phyloP scores from a whole-genome alignment of 2,329 filamentous ascomycete genomes.

The Aspergillus piperis region DNA sequence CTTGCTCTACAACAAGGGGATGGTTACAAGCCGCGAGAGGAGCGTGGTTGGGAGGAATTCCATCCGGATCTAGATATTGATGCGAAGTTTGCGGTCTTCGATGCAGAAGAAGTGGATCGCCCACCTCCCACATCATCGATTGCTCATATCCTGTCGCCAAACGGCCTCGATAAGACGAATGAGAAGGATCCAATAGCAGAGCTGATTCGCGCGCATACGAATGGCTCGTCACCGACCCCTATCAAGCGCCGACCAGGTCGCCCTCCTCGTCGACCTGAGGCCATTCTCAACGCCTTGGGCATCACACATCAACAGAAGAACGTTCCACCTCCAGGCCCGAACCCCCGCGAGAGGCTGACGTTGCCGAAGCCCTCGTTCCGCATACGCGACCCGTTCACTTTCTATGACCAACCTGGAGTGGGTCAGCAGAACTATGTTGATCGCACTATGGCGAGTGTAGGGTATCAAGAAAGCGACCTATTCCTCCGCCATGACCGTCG shows the following conservation, averaged over 20 bases:
- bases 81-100: conserved; percentile 73
- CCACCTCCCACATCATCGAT: conserved; percentile 55
- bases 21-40: conserved; percentile 95
- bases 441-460: conserved; percentile 92
- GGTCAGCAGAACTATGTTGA: conserved; percentile 91
- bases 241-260: conserved; percentile 64
- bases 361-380: conserved; percentile 52
- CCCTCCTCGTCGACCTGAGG: conserved; percentile 64
- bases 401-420: conserved; percentile 75
- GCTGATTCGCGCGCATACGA: conserved; percentile 43
- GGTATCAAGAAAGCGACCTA: conserved; percentile 92
- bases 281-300: conserved; percentile 61
- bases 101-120: conserved; percentile 82
- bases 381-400: conserved; percentile 49
- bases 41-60: conserved; percentile 96
- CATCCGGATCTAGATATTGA: conserved; percentile 94
- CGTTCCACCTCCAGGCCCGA: conserved; percentile 51
- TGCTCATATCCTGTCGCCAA: conserved; percentile 30
- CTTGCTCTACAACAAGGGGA: conserved; percentile 89
- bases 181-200: conserved; percentile 43
- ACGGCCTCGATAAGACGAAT: conserved; percentile 29
- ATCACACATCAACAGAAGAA: conserved; percentile 58
- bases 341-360: conserved; percentile 52
- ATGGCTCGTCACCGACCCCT: conserved; percentile 42
- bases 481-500: conserved; percentile 76